These are phyloP conservation scores for Ophiorrhiza pumila DNA, from an alignment of 257 asterid genomes.

Conservation along the genomic window DNA sequence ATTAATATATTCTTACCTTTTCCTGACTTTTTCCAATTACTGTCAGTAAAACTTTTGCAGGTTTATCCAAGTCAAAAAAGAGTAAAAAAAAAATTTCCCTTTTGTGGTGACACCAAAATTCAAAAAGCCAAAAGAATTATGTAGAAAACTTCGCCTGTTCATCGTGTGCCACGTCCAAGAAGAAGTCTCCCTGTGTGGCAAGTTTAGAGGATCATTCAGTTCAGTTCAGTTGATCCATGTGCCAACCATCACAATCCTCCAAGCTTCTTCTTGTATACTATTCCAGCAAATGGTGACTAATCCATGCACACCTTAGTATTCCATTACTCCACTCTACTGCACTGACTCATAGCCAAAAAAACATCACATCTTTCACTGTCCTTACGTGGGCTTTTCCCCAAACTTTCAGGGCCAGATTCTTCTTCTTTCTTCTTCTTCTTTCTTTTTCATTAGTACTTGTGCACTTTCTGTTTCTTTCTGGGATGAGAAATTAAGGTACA, in stretches of 20 bases:
- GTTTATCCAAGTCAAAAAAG: not conserved
- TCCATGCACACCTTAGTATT: no score
- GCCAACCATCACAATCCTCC: no score
- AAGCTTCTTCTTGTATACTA: no score
- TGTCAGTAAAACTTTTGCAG: no score
- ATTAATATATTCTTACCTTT: no score
- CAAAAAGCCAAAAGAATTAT: not conserved
- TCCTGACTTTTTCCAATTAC: no score
- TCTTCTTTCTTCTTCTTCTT: not conserved
- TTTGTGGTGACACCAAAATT: not conserved
- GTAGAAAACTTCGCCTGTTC: not conserved
- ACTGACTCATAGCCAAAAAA: no score
- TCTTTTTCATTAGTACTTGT: not conserved
- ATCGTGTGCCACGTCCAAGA: not conserved
- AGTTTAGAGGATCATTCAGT: not conserved
- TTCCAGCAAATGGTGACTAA: no score
- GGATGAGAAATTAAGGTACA: not conserved
- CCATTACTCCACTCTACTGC: no score
- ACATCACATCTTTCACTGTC: no score
- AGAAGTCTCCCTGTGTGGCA: not conserved
- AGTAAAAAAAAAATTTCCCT: no score
- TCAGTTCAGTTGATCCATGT: no score
- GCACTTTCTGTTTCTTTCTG: not conserved
- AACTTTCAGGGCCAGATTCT: not conserved
- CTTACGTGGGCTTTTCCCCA: not conserved